Evolutionary conservation across 1,284 basidiomycete species (phyloP), one percentile per base, ranked within the genome.

Genomic region (Anthracocystis walkeri): DNA sequence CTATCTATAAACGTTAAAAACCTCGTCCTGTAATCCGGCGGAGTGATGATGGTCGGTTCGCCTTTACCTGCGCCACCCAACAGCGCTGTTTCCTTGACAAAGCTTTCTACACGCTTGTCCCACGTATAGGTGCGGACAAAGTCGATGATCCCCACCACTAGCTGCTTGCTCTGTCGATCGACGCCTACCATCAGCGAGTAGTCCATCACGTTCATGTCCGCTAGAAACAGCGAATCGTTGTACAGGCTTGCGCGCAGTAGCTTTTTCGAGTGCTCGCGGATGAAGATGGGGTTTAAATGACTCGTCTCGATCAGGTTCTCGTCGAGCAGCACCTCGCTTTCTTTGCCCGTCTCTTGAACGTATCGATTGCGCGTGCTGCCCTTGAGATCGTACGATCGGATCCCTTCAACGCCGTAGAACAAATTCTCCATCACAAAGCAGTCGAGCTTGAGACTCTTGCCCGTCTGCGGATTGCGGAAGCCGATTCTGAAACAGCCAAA

Each of bases 101-200:
- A 96, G 76, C 91, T 96, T 86, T 99, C 96, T 27, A 98, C 88
- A 81, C 95, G 95, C 88, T 99, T 99, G 87, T 99, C 96, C 95
- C 94, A 95, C 0, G 93, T 96, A 81, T 95, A 96, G 1, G 94
- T 95, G 20, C 94, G 90, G 65, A 96, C 92, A 84, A 94, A 96
- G 85, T 96, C 94, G 70, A 99, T 95, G 61, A 99, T 97, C n/a
- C 97, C 96, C 42, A 97, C 90, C 16, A 97, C 94, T 12, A 87
- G 75, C 74, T 86, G 86, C 49, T 70, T 59, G 51, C 40, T 73
- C 60, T 58, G 42, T 44, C 64, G 51, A 59, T 81, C 77, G 16
- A 99, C 92, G 18, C 96, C 97, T 25, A 95, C 94, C 44, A 99
- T 92, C 18, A 99, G 88, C 21, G 95, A 98, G 86, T 99, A 99